Conservation (phyloP, 352 stramenopile genomes). For the Pythium dissimile region DNA sequence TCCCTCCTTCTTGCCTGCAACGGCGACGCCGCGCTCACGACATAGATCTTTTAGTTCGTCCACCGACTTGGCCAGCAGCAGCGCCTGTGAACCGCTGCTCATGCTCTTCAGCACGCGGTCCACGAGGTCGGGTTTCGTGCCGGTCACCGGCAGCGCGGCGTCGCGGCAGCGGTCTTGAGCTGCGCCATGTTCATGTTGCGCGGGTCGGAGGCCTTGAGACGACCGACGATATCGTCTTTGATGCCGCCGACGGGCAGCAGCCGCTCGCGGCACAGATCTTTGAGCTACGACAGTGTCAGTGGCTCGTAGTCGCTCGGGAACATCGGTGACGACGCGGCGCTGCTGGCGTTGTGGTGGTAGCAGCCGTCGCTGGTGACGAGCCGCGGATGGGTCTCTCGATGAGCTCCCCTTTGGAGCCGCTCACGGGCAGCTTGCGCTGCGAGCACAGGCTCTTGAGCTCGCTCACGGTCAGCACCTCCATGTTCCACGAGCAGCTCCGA, state of each 20-base stretch:
- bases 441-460: conserved; percentile 15
- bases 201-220: conserved; percentile 15
- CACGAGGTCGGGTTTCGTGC: conserved; percentile 15
- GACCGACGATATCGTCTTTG: conserved; percentile 18
- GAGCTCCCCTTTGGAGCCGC: conserved; percentile 9
- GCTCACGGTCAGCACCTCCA: conserved; percentile 16
- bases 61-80: conserved; percentile 16
- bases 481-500: background rate
- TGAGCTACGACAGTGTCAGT: conserved; percentile 15
- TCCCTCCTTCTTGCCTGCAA: conserved; percentile 15
- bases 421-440: conserved; percentile 10
- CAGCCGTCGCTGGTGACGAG: background rate
- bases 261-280: conserved; percentile 16
- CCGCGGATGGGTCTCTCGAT: conserved; percentile 4
- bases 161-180: conserved; percentile 17
- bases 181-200: conserved; percentile 13
- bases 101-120: conserved; percentile 14
- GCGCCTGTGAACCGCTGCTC: conserved; percentile 1
- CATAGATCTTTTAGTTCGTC: conserved; percentile 17
- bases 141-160: conserved; percentile 10
- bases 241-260: conserved; percentile 17
- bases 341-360: background rate
- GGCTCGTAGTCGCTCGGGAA: conserved; percentile 16
- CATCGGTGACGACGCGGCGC: background rate
- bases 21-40: background rate